These are phyloP conservation scores for Gymnopilus dilepis DNA, from an alignment of 768 basidiomycete species.

Conservation along the genomic window DNA sequence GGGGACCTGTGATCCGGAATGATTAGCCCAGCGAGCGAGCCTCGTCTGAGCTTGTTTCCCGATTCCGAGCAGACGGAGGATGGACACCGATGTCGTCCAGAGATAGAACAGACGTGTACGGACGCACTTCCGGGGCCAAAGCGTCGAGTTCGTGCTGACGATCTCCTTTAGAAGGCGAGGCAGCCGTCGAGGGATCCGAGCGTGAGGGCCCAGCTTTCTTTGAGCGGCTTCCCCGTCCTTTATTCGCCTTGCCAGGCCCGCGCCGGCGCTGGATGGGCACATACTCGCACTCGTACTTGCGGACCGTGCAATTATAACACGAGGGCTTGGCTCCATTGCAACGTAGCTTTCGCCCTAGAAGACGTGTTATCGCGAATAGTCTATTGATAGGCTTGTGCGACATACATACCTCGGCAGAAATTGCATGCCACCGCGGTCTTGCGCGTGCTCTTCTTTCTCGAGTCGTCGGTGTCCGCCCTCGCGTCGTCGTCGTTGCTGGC, in stretches of 20 bases:
- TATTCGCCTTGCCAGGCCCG: conserved; percentile 78
- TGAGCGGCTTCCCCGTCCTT: conserved; percentile 58
- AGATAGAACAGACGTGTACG: conserved; percentile 37
- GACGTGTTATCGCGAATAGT: background rate
- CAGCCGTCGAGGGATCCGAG: conserved; percentile 17
- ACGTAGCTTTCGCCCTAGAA: conserved; percentile 71
- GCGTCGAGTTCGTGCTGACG: conserved; percentile 32
- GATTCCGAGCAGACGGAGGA: conserved; percentile 31
- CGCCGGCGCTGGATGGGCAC: conserved; percentile 58
- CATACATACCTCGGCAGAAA: conserved; percentile 71
- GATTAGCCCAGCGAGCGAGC: conserved; percentile 29
- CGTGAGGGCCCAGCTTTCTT: conserved; percentile 38
- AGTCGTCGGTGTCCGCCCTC: conserved; percentile 37
- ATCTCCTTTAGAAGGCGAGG: conserved; percentile 13
- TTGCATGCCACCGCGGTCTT: conserved; percentile 75
- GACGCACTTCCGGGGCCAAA: conserved; percentile 36
- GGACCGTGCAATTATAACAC: conserved; percentile 66
- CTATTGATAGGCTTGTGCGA: conserved; percentile 23
- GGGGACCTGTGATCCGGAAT: conserved; percentile 32
- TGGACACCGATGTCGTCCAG: conserved; percentile 37
- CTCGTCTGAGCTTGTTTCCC: conserved; percentile 42
- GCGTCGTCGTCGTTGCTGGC: conserved; percentile 33
- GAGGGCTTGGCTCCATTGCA: conserved; percentile 71
- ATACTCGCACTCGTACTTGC: conserved; percentile 59
- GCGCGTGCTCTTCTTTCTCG: conserved; percentile 36